Conservation (phyloP, 2,329 filamentous ascomycete genomes). For the Aspergillus sojae region DNA sequence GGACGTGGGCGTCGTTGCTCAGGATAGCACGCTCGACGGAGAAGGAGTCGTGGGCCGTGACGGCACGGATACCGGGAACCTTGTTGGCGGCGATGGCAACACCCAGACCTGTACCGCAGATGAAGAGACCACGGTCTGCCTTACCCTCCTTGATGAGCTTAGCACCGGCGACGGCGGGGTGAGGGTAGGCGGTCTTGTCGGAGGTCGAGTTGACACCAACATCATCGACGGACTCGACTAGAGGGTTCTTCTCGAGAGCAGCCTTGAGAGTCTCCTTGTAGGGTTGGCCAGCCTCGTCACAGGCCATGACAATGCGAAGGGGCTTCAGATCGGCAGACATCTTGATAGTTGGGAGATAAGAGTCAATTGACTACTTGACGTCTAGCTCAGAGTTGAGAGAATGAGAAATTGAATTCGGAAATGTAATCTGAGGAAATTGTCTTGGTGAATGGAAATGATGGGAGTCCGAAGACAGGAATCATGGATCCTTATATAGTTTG, state of each 20-base stretch:
- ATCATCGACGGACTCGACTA: constrained; percentile 70
- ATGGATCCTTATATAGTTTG: constrained; percentile 7
- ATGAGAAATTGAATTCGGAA: background rate
- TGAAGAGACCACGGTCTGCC: constrained; percentile 73
- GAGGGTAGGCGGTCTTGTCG: constrained; percentile 82
- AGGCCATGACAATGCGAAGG: constrained; percentile 64
- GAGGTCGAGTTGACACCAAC: constrained; percentile 68
- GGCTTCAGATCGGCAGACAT: constrained; percentile 41
- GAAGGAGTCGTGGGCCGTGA: constrained; percentile 86
- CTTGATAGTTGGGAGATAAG: constrained; percentile 8
- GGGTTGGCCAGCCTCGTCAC: constrained; percentile 71
- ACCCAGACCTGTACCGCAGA: constrained; percentile 84
- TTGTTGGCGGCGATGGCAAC: constrained; percentile 91
- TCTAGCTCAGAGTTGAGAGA: background rate
- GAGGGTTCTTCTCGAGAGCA: constrained; percentile 68
- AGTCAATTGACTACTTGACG: constrained; percentile 1
- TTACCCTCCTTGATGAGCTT: constrained; percentile 52
- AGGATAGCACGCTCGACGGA: constrained; percentile 77
- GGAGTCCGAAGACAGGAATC: background rate
- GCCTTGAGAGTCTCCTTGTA: constrained; percentile 80
- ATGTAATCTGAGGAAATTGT: background rate
- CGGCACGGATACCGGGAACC: constrained; percentile 79
- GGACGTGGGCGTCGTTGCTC: constrained; percentile 83
- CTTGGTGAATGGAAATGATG: background rate
- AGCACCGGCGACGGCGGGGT: constrained; percentile 74